A percentile compares a stretch with the other conserved stretches of the same genome.
phyloP scores from a whole-genome alignment of 192 early-diverging fungal genomes.

The Coemansia sp. region DNA sequence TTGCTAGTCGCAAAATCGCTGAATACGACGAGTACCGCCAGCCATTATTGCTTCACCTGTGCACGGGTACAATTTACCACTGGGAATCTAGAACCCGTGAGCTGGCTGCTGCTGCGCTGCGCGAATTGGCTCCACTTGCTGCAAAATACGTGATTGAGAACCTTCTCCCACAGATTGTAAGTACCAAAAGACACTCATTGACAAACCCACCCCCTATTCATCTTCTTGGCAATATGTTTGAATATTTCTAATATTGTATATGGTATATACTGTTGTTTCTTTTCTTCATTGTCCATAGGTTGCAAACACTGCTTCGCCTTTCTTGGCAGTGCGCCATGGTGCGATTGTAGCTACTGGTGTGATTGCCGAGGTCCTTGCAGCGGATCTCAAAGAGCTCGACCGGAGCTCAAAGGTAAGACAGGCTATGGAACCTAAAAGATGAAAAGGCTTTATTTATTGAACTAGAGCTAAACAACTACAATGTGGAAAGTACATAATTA shows the following conservation, averaged over 20 bases:
- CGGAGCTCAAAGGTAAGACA: conserved; percentile 19
- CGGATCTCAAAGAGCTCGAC: conserved; percentile 11
- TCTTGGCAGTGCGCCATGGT: conserved; percentile 55
- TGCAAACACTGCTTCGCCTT: conserved; percentile 30
- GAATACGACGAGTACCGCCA: conserved; percentile 69
- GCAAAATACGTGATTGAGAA: conserved; percentile 55
- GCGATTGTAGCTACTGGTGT: conserved; percentile 38
- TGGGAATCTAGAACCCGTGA: conserved; percentile 87
- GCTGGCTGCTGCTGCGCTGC: conserved; percentile 73
- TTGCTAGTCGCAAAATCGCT: conserved; percentile 72
- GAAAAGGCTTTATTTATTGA: conserved; percentile 3
- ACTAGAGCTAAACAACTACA: too few species aligned
- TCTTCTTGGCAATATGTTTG: not conserved
- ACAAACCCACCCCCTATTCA: too few species aligned
- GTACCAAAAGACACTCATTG: too few species aligned
- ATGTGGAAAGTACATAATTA: too few species aligned
- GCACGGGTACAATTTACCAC: conserved; percentile 67
- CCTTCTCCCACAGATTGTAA: conserved; percentile 64
- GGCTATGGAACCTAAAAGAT: too few species aligned
- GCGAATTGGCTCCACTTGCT: conserved; percentile 62
- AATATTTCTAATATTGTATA: too few species aligned
- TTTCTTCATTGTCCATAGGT: conserved; percentile 18
- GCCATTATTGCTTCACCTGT: conserved; percentile 71
- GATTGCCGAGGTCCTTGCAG: conserved; percentile 34
- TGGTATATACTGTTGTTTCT: not conserved